Percentiles rank a stretch among this genome's conserved stretches.
phyloP scores from a whole-genome alignment of 208 protist species.

The Wallacemonas collosoma region DNA sequence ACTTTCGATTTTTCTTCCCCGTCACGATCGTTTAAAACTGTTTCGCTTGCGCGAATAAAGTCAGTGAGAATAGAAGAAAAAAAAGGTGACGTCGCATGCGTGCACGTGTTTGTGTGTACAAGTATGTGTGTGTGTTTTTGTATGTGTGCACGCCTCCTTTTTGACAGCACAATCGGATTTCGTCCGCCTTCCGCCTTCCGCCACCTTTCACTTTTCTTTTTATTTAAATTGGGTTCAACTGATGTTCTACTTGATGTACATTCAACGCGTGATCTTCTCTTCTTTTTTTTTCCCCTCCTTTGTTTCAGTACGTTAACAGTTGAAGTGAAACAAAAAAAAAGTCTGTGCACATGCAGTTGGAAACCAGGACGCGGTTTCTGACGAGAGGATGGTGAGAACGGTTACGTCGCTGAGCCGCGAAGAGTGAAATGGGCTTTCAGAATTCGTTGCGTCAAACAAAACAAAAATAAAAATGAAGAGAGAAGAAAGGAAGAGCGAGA shows the following conservation, averaged over 20 bases:
- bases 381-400: too few relatives aligned
- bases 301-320: not conserved
- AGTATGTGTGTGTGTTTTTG: too few relatives aligned
- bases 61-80: constrained; percentile 3
- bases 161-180: too few relatives aligned
- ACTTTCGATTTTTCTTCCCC: not conserved
- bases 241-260: not conserved
- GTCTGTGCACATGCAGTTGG: not conserved
- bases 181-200: too few relatives aligned
- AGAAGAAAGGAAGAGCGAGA: constrained; percentile 4
- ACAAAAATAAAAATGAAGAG: not conserved
- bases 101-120: too few relatives aligned
- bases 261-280: constrained; percentile 8
- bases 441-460: too few relatives aligned
- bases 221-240: not conserved
- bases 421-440: too few relatives aligned
- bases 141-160: too few relatives aligned
- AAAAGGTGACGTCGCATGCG: not conserved
- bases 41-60: not conserved
- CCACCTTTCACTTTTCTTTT: too few relatives aligned
- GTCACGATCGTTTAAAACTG: not conserved
- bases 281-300: constrained; percentile 8
- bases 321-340: not conserved
- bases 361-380: too few relatives aligned
- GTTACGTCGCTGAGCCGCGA: too few relatives aligned